These are phyloP conservation scores for Talaromyces nanjingensis DNA, from an alignment of 495 filamentous ascomycete species.

Conservation along the genomic window DNA sequence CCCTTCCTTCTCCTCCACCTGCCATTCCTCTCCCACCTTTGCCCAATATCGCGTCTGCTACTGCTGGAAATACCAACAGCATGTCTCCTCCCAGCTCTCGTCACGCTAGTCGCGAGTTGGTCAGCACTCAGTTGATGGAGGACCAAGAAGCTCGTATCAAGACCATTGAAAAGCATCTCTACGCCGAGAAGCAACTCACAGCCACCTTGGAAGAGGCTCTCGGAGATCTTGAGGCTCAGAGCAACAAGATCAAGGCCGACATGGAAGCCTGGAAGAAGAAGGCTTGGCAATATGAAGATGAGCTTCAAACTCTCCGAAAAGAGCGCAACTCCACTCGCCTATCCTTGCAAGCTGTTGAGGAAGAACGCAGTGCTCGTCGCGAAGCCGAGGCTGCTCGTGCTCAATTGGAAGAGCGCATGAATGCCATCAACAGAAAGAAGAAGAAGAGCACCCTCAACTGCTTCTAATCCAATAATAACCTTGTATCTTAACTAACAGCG, in stretches of 20 bases:
- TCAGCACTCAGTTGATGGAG: slow-evolving; percentile 57
- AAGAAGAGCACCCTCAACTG: slow-evolving; percentile 97
- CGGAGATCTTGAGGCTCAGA: slow-evolving; percentile 82
- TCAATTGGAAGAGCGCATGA: slow-evolving; percentile 90
- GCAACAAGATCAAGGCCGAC: slow-evolving; percentile 77
- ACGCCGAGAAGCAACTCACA: slow-evolving; percentile 93
- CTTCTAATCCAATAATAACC: slow-evolving; percentile 49
- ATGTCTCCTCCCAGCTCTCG: slow-evolving; percentile 47
- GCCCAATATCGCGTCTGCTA: slow-evolving; percentile 32
- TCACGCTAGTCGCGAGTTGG: slow-evolving; percentile 77
- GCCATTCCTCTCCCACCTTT: slow-evolving; percentile 77
- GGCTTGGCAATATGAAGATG: slow-evolving; percentile 66
- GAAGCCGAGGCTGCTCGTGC: slow-evolving; percentile 83
- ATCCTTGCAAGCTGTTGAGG: slow-evolving; percentile 87
- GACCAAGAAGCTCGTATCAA: slow-evolving; percentile 92
- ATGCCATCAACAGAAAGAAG: slow-evolving; percentile 80
- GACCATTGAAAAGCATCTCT: slow-evolving; percentile 94
- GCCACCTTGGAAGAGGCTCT: slow-evolving; percentile 91
- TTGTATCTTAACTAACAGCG: background rate
- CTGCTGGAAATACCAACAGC: slow-evolving; percentile 28
- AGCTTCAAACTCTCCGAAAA: slow-evolving; percentile 65
- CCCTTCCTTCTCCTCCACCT: slow-evolving; percentile 91
- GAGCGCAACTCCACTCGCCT: slow-evolving; percentile 65
- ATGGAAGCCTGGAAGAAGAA: slow-evolving; percentile 86
- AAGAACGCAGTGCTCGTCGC: slow-evolving; percentile 78